Conservation (phyloP, 768 basidiomycete species). For the Suillus hirtellus region DNA sequence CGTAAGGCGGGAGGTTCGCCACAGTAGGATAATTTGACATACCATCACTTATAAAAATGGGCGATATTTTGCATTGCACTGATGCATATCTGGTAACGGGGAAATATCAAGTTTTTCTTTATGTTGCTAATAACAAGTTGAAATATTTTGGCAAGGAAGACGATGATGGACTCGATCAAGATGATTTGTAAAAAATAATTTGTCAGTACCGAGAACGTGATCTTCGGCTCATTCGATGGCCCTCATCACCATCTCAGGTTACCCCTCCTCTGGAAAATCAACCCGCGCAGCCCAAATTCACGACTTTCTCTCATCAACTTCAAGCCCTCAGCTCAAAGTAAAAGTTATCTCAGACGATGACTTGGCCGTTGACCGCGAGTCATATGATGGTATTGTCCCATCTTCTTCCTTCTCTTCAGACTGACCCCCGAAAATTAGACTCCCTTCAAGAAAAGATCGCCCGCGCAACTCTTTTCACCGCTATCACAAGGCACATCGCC, state of each 20-base stretch:
- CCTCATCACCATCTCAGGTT: conserved; percentile 88
- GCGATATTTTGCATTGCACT: too few relatives aligned
- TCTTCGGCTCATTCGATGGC: conserved; percentile 59
- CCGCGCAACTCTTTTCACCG: conserved; percentile 78
- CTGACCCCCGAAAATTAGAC: conserved; percentile 45
- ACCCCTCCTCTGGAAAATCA: conserved; percentile 86
- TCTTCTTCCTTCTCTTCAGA: conserved; percentile 1
- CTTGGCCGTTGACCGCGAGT: conserved; percentile 60
- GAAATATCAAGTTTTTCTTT: too few relatives aligned
- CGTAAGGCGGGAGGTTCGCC: too few relatives aligned
- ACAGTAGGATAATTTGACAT: too few relatives aligned
- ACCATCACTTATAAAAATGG: too few relatives aligned
- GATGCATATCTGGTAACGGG: too few relatives aligned
- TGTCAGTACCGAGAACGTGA: neutral
- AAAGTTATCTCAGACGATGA: conserved; percentile 71
- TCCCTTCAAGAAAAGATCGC: conserved; percentile 86
- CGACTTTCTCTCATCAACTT: conserved; percentile 40
- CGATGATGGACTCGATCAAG: too few relatives aligned
- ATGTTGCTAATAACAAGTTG: too few relatives aligned
- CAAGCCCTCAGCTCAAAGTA: conserved; percentile 30
- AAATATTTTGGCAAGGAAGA: too few relatives aligned
- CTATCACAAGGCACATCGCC: conserved; percentile 73
- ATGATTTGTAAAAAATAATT: too few relatives aligned
- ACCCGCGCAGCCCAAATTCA: conserved; percentile 65
- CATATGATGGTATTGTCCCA: conserved; percentile 66